Percentiles rank a stretch among this genome's conserved stretches.
Conservation (phyloP, 495 filamentous ascomycete species). For the Tuber brumale region DNA sequence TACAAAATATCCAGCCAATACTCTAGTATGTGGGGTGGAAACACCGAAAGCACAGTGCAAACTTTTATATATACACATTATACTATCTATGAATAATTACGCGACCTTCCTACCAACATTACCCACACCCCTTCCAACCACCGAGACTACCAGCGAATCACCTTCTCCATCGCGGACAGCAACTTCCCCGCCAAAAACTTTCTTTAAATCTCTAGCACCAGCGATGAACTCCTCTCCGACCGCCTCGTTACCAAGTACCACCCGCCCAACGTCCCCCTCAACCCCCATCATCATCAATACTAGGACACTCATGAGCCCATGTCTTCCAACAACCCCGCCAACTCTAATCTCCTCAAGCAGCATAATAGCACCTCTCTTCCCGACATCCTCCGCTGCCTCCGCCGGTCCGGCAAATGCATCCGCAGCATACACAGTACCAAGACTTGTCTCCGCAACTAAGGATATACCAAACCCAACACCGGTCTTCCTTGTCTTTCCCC, state of each 20-base stretch:
- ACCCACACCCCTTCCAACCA: conserved; percentile 89
- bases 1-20: not conserved
- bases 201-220: conserved; percentile 72
- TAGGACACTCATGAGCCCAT: conserved; percentile 63
- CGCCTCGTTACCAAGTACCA: conserved; percentile 54
- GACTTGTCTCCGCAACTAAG: conserved; percentile 83
- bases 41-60: not conserved
- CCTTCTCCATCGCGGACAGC: conserved; percentile 72
- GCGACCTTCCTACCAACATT: conserved; percentile 93
- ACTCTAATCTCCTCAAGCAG: conserved; percentile 72
- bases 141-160: conserved; percentile 76
- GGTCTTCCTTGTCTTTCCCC: conserved; percentile 57
- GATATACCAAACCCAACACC: conserved; percentile 86
- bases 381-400: conserved; percentile 86
- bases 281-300: conserved; percentile 94
- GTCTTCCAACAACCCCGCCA: conserved; percentile 71
- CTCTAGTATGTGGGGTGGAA: not conserved
- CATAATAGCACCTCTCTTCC: conserved; percentile 78
- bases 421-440: conserved; percentile 73
- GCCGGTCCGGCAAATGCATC: conserved; percentile 74
- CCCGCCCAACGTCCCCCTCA: conserved; percentile 53
- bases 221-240: conserved; percentile 72
- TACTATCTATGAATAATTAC: conserved; percentile 43
- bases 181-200: conserved; percentile 80
- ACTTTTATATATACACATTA: not conserved